Percentiles rank a stretch among this genome's conserved stretches.
phyloP scores from a whole-genome alignment of 2,329 filamentous ascomycete genomes.

The Sporothrix humicola region DNA sequence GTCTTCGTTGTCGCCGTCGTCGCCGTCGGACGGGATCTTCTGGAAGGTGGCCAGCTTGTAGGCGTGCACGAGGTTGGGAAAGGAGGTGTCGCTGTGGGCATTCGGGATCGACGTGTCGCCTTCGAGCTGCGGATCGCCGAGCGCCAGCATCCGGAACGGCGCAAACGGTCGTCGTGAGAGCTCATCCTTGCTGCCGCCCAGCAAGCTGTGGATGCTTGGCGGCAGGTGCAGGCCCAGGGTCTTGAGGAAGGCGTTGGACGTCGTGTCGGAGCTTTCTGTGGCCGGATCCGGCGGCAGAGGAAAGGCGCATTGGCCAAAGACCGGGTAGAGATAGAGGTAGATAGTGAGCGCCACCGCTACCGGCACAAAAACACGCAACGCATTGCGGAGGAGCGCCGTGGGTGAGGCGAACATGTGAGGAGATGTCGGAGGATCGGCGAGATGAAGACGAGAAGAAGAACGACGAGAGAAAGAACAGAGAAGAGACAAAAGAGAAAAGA shows the following conservation, averaged over 20 bases:
- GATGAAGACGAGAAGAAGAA: not conserved
- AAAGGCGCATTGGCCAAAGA: slow-evolving; percentile 81
- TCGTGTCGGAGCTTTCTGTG: slow-evolving; percentile 27
- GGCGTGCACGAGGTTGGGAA: slow-evolving; percentile 59
- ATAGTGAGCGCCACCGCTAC: slow-evolving; percentile 71
- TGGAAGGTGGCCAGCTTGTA: slow-evolving; percentile 54
- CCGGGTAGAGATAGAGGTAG: slow-evolving; percentile 87
- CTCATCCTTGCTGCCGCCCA: slow-evolving; percentile 31
- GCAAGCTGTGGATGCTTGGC: slow-evolving; percentile 8
- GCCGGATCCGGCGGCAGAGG: slow-evolving; percentile 55
- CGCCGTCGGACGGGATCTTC: not conserved
- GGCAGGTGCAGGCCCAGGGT: slow-evolving; percentile 49
- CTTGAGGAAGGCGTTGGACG: slow-evolving; percentile 45
- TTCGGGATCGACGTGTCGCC: slow-evolving; percentile 83
- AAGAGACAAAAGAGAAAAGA: not conserved
- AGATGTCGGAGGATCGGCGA: slow-evolving; percentile 43
- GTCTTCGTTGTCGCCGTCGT: not conserved
- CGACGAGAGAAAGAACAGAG: not conserved
- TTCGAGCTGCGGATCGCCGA: slow-evolving; percentile 93
- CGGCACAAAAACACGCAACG: slow-evolving; percentile 63
- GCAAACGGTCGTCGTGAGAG: slow-evolving; percentile 50
- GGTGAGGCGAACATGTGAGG: slow-evolving; percentile 57
- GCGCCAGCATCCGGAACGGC: slow-evolving; percentile 83
- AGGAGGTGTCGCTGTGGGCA: slow-evolving; percentile 54
- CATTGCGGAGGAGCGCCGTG: slow-evolving; percentile 61